phyloP scores from a whole-genome alignment of 2,329 filamentous ascomycete genomes.

The Orbilia brochopaga region DNA sequence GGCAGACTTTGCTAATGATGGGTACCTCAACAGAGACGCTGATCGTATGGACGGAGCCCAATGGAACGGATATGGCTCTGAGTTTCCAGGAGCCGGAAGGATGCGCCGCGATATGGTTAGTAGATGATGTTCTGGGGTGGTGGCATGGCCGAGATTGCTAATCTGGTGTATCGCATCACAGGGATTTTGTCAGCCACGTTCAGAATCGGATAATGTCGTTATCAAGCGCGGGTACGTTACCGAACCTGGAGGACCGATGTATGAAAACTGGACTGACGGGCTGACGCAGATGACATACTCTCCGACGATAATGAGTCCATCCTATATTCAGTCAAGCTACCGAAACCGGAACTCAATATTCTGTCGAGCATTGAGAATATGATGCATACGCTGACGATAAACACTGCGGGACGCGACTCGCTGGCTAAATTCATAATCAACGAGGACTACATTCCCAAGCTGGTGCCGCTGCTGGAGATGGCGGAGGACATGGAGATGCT shows the following conservation, averaged over 20 bases:
- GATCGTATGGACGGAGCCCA: constrained; percentile 96
- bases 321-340: constrained; percentile 73
- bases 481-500: constrained; percentile 92
- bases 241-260: constrained; percentile 14
- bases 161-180: constrained; percentile 58
- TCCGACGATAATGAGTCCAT: constrained; percentile 85
- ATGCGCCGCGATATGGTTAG: constrained; percentile 86
- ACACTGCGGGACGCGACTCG: constrained; percentile 78
- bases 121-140: constrained; percentile 52
- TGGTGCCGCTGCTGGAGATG: constrained; percentile 83
- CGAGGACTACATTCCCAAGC: constrained; percentile 84
- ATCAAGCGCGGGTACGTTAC: constrained; percentile 66
- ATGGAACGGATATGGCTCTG: constrained; percentile 92
- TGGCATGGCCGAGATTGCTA: background rate
- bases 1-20: constrained; percentile 54
- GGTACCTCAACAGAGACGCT: constrained; percentile 74
- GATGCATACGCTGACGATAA: constrained; percentile 78
- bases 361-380: constrained; percentile 82
- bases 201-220: constrained; percentile 75
- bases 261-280: constrained; percentile 9
- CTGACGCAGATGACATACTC: constrained; percentile 73
- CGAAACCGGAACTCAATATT: constrained; percentile 78
- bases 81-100: constrained; percentile 98
- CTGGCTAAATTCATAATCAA: constrained; percentile 84
- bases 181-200: constrained; percentile 88